Percentiles rank a stretch among this genome's conserved stretches.
phyloP scores from a whole-genome alignment of 768 basidiomycete species.

The Lactarius sanguifluus region DNA sequence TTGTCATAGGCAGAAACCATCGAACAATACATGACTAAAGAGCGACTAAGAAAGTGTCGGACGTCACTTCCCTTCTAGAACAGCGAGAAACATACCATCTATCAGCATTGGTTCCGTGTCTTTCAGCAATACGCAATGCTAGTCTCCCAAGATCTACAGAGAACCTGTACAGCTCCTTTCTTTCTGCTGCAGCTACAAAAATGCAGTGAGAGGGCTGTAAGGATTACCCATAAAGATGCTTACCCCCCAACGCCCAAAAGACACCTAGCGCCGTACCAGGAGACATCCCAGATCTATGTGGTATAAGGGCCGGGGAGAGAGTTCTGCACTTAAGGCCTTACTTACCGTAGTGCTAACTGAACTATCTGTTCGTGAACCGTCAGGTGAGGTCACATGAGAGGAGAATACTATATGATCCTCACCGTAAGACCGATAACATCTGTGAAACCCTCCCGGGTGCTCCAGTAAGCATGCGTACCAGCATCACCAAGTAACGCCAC shows the following conservation, averaged over 20 bases:
- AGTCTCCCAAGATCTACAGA: conserved; percentile 66
- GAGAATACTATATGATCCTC: not conserved
- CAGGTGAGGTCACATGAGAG: conserved; percentile 1
- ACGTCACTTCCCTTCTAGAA: conserved; percentile 1
- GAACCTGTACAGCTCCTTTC: conserved; percentile 63
- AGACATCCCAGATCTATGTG: conserved; percentile 59
- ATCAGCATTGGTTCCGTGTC: conserved; percentile 59
- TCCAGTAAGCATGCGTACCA: conserved; percentile 73
- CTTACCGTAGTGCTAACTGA: conserved; percentile 59
- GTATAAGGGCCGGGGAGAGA: not conserved
- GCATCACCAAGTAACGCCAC: conserved; percentile 69
- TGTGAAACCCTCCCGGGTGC: conserved; percentile 51
- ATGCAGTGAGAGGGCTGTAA: not conserved
- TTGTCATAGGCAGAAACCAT: conserved; percentile 70
- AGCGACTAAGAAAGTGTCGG: conserved; percentile 44
- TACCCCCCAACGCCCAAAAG: conserved; percentile 69
- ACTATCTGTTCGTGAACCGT: conserved; percentile 47
- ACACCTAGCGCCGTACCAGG: conserved; percentile 69
- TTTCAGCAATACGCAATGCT: conserved; percentile 65
- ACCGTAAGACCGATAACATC: conserved; percentile 70
- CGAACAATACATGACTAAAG: conserved; percentile 57
- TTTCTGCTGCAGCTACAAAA: conserved; percentile 54
- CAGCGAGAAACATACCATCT: conserved; percentile 51
- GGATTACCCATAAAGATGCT: conserved; percentile 11
- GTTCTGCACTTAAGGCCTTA: not conserved